Base-by-base conservation (phyloP, 2,329 filamentous ascomycete genomes). In the Sclerotinia subarctica region DNA sequence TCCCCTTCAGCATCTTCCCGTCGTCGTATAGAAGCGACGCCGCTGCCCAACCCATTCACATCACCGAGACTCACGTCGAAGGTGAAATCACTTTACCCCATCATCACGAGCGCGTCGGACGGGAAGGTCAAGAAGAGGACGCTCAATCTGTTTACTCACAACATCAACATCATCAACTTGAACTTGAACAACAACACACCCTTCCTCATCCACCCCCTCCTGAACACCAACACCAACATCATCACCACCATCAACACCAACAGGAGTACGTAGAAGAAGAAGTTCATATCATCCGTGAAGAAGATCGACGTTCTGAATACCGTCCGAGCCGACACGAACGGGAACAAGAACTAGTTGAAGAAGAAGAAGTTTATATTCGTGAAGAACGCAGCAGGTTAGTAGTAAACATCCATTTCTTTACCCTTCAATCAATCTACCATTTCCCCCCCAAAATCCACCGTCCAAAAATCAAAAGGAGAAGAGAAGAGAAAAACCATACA, bases 1-100 rank as follows among this genome's bases (percentile, higher is more conserved):
- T 98, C 84, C 94, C 94, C 85, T 96, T 97, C 90, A 97, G 93
- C 92, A 91, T 97, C 91, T 97, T 98, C 89, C 94, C 94, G 86
- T 97, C 93, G 83, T 92, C 93, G 84, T 98, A 97, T 88, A 88
- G 91, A 81, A 85, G 85, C 80, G 80, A 79, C 86, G 86, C 88
- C 84, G 84, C 85, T 83, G 84, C 85, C 81, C 42, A 68, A 64
- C 59, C 26, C 15, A 56, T 44, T 2, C 85, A 83, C 78, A 82
- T 77, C 72, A 83, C 80, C 79, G 82, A 86, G 77, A 89, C 88
- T 79, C 88, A 93, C 88, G 89, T 94, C 89, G 92, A 97, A 88
- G 88, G 92, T 85, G 89, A 94, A 84, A 88, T 93, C 85, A 89
- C 90, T 79, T 86, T 92, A 75, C 84, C 84, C 73, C 75, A 76